phyloP scores from a whole-genome alignment of 2,329 filamentous ascomycete genomes.

The Herpotrichia juniperi region DNA sequence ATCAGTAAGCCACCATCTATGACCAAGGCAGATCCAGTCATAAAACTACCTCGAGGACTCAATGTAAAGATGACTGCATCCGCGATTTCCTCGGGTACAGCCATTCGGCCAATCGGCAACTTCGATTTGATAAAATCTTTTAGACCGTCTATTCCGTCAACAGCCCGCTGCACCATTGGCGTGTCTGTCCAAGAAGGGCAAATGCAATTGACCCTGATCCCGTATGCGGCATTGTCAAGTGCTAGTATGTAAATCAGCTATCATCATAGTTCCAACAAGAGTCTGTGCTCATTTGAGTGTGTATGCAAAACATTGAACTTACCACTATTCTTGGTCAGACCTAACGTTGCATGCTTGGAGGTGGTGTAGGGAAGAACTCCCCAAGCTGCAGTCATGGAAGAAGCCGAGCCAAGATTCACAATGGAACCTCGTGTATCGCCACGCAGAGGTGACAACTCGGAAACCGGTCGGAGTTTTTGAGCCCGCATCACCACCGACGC shows the following conservation, averaged over 20 bases:
- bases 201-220: slow-evolving; percentile 10
- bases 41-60: slow-evolving; percentile 3
- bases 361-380: slow-evolving; percentile 20
- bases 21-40: slow-evolving; percentile 3
- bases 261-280: no score
- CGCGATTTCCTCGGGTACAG: slow-evolving; percentile 1
- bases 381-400: slow-evolving; percentile 10
- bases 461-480: no score
- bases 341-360: slow-evolving; percentile 38
- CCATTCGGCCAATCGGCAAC: slow-evolving; percentile 4
- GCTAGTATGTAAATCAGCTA: slow-evolving; percentile 20
- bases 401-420: slow-evolving; percentile 14
- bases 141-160: neutral
- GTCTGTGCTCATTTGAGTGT: no score
- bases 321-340: slow-evolving; percentile 19
- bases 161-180: slow-evolving; percentile 2
- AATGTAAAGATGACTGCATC: slow-evolving; percentile 2
- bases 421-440: slow-evolving; percentile 13
- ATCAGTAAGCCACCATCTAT: slow-evolving; percentile 6
- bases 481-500: slow-evolving; percentile 23
- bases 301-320: no score
- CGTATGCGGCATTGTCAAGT: slow-evolving; percentile 16
- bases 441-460: neutral
- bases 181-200: slow-evolving; percentile 2
- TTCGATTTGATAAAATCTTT: neutral